Base-by-base conservation (phyloP, 257 asterid genomes). In the Plantago major region DNA sequence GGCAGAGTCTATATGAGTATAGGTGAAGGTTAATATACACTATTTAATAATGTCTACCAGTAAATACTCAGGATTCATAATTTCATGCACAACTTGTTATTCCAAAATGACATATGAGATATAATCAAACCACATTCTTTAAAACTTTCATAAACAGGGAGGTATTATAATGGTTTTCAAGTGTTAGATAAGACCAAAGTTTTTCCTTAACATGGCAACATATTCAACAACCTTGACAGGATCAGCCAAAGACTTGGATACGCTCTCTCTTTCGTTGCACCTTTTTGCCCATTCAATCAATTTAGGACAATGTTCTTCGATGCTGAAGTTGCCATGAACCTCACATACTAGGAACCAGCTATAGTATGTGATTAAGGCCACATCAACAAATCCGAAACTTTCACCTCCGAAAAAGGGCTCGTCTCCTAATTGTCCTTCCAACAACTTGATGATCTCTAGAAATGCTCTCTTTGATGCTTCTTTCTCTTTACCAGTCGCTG, bases 311-410 rank as follows among this genome's bases (percentile, higher is more conserved):
- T 70, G 74, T 14, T 70, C 66, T 51, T 77, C 79, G 11, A 79
- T 66, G 47, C 68, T 81, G 71, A 83, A 83, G 22, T 60, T 47
- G 16, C 82, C 88, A 57, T 72, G 60, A 9, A 8, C 75, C 68
- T 83, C 95, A n/a, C 67, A 77, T 58, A 82, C 42, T 44, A 68
- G 11, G 44, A 86, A 81, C 95, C 95, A 86, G 22, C 76, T 19
- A 46, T 74, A 79, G 71, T 53, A 83, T 13, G 78, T 53, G 33
- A 81, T 30, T 3, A 83, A 69, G 17, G 85, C 70, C 46, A 83
- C 65, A 47, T 83, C 94, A 1, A 80, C 45, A 68, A 70, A 79
- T 49, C 90, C 89, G 52, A 82, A 85, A 6, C 19, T 55, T 33
- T 78, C 81, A 7, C 94, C 88, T 6, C 76, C 85, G 16, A 85